Evolutionary conservation across 1,284 basidiomycete species (phyloP).

Genomic region (Sporisorium graminicola): DNA sequence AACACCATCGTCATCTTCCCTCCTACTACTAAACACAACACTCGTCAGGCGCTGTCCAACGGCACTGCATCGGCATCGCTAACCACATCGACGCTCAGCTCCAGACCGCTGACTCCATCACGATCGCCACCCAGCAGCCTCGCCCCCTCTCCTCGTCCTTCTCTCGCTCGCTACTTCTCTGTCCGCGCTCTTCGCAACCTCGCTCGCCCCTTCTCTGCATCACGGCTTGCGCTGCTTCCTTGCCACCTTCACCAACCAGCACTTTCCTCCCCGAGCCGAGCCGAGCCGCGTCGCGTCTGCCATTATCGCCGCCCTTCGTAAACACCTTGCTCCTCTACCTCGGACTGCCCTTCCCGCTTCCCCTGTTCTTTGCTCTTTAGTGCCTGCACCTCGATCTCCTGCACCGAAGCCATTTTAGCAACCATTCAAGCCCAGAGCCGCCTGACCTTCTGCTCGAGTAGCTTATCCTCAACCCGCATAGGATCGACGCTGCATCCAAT

Average conservation of each 20-base stretch:
- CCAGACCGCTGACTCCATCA: no score
- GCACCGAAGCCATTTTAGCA: slow-evolving; percentile 11
- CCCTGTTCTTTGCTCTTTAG: not conserved
- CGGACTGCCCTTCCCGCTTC: slow-evolving; percentile 6
- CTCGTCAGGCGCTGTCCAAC: slow-evolving; percentile 1
- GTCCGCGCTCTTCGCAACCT: slow-evolving; percentile 10
- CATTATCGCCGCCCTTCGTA: slow-evolving; percentile 15
- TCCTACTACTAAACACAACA: not conserved
- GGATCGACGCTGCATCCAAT: slow-evolving; percentile 46
- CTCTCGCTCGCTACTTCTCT: not conserved
- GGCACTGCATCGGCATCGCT: not conserved
- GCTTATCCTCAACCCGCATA: slow-evolving; percentile 22
- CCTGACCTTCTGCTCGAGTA: slow-evolving; percentile 19
- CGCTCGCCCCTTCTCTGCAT: slow-evolving; percentile 26
- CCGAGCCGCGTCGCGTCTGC: slow-evolving; percentile 29
- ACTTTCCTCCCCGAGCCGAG: not conserved
- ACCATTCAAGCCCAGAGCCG: slow-evolving; percentile 24
- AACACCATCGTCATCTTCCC: slow-evolving; percentile 17
- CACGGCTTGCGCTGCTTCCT: slow-evolving; percentile 14
- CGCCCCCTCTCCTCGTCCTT: not conserved
- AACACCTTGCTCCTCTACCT: slow-evolving; percentile 14
- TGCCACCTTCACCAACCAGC: no score
- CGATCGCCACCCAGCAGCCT: no score
- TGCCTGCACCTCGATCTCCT: slow-evolving; percentile 1
- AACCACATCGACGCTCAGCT: not conserved